Evolutionary conservation across 2,329 filamentous ascomycete species (phyloP), one percentile per base, ranked within the genome.

Genomic region (Beauveria sp.): DNA sequence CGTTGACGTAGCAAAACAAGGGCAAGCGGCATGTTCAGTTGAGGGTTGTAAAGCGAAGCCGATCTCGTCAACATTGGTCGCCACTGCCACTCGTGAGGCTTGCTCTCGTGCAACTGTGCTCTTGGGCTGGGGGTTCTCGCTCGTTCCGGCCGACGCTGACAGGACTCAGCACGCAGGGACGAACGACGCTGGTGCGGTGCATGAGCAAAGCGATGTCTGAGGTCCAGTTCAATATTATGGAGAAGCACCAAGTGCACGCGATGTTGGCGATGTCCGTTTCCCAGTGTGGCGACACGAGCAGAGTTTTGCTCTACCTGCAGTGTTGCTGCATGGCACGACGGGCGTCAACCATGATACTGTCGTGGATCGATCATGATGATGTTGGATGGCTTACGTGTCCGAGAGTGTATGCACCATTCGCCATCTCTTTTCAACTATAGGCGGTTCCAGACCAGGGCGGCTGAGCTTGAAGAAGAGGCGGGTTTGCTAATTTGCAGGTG

Each of bases 1-100:
- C 38, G 57, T 60, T 49, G 57, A 26, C 26, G 46, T 60, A 60
- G 48, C 48, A 52, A 60, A 60, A 24, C 4, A 12, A 59, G 43
- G 55, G 28, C 31, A 46, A 20, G 28, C 48, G 6, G 18, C 20
- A 40, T 42, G 40, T 31, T 31, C 43, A 40, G 4, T 18, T 9
- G 43, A 38, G 20, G 54, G 43, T 28, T 31, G 57, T 60, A 38
- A 42, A 57, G 50, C 46, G 56, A 59, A 49, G 48, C 38, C 48
- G 48, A 52, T 51, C 57, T 60, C 56, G 45, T 60, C 57, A 60
- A 24, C 38, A 12, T 42, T 49, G 49, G 34, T 22, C 24, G 54
- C 12, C 31, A 34, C 34, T 49, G 42, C 43, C 54, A 48, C 54
- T 49, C 2, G 20, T 18, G 20, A 34, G 43, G 43, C 14, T 38